These are phyloP conservation scores for Pseudocercospora vitis DNA, from an alignment of 2,329 filamentous ascomycete genomes.

Conservation along the genomic window DNA sequence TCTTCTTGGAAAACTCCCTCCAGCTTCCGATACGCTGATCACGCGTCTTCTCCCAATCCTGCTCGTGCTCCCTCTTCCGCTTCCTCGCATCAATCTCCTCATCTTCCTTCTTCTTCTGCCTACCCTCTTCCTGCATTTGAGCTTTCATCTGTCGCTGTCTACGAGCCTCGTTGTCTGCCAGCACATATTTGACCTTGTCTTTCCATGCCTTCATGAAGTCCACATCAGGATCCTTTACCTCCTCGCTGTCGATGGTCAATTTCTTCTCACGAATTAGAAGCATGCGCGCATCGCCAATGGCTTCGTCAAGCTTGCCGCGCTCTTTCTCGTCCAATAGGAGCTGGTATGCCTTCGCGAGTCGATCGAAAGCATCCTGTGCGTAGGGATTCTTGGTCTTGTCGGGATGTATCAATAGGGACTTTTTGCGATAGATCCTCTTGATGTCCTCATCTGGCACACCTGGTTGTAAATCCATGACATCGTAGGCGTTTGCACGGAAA, in stretches of 20 bases:
- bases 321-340: conserved; percentile 93
- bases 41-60: conserved; percentile 90
- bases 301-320: conserved; percentile 82
- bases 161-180: conserved; percentile 89
- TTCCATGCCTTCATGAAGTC: conserved; percentile 85
- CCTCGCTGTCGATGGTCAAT: conserved; percentile 83
- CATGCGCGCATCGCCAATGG: conserved; percentile 93
- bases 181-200: conserved; percentile 82
- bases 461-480: conserved; percentile 91
- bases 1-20: conserved; percentile 80
- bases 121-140: conserved; percentile 93
- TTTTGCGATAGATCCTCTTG: conserved; percentile 89
- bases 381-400: conserved; percentile 92
- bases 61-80: conserved; percentile 76
- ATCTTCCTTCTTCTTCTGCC: conserved; percentile 81
- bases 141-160: conserved; percentile 83
- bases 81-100: conserved; percentile 70
- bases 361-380: conserved; percentile 93
- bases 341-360: conserved; percentile 90
- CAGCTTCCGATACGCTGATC: conserved; percentile 92
- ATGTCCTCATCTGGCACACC: conserved; percentile 96
- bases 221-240: conserved; percentile 69
- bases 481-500: conserved; percentile 83
- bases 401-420: conserved; percentile 97
- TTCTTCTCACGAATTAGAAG: conserved; percentile 92